Percentiles rank a stretch among this genome's conserved stretches.
These are phyloP conservation scores for Ampelomyces quisqualis DNA, from an alignment of 2,329 filamentous ascomycete genomes.

Conservation along the genomic window DNA sequence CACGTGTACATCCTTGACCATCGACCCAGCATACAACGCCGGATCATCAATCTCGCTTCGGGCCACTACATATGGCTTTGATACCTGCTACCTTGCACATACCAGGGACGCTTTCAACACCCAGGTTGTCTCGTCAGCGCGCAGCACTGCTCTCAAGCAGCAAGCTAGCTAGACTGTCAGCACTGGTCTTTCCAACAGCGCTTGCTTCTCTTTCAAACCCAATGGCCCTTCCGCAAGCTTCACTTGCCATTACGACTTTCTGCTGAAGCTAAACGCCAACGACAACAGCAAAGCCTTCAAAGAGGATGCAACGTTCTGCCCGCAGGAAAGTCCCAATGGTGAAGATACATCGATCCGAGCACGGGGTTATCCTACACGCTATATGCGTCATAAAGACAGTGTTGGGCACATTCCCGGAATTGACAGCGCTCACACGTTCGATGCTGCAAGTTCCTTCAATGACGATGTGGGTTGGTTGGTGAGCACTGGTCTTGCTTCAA, in stretches of 20 bases:
- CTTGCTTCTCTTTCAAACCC: constrained; percentile 63
- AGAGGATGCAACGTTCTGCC: constrained; percentile 66
- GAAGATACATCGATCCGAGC: constrained; percentile 56
- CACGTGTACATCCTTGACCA: constrained; percentile 52
- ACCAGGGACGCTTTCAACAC: constrained; percentile 54
- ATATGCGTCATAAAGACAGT: constrained; percentile 57
- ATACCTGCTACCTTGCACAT: constrained; percentile 58
- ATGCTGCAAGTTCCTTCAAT: constrained; percentile 52
- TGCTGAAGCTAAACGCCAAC: constrained; percentile 51
- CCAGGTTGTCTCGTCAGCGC: constrained; percentile 57
- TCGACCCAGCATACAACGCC: constrained; percentile 51
- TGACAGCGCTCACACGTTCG: constrained; percentile 58
- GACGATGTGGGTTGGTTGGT: constrained; percentile 55
- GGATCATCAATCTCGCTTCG: constrained; percentile 57
- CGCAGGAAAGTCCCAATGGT: constrained; percentile 54
- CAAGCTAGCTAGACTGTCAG: constrained; percentile 61
- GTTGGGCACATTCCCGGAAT: constrained; percentile 54
- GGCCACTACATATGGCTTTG: constrained; percentile 57
- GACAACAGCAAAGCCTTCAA: constrained; percentile 59
- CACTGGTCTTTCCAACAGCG: constrained; percentile 57
- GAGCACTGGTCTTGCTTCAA: constrained; percentile 12
- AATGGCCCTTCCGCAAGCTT: constrained; percentile 59
- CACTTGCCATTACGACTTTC: constrained; percentile 59
- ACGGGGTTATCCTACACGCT: constrained; percentile 63
- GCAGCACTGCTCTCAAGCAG: constrained; percentile 52